Evolutionary conservation across 179 eudicot genomes (phyloP).

Genomic region (Silene vulgaris): DNA sequence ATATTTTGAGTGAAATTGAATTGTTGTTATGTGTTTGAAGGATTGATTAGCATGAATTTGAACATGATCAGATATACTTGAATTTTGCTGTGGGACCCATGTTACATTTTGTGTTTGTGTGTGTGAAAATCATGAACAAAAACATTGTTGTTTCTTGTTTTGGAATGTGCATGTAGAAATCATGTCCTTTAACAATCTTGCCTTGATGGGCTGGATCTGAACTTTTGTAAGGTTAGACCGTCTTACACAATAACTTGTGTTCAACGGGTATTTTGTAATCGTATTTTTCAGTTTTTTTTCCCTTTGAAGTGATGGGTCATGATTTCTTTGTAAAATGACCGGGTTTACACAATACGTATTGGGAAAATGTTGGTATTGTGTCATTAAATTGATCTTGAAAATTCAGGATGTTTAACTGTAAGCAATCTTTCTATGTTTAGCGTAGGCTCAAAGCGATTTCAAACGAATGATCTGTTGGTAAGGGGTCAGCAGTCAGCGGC

Average conservation of each 20-base stretch:
- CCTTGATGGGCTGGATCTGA: too few species aligned
- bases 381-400: neutral
- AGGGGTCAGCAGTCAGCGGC: conserved; percentile 13
- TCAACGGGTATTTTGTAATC: neutral
- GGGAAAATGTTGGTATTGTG: too few species aligned
- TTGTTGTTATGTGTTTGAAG: too few species aligned
- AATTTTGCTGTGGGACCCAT: neutral
- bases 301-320: too few species aligned
- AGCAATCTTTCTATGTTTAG: neutral
- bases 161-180: neutral
- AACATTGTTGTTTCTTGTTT: neutral
- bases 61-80: neutral
- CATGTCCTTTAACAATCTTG: neutral
- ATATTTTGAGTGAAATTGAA: neutral
- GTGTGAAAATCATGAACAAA: neutral
- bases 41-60: neutral
- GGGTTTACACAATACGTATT: too few species aligned
- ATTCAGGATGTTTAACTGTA: neutral
- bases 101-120: too few species aligned
- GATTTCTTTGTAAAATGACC: too few species aligned
- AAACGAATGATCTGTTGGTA: neutral
- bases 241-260: neutral
- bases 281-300: neutral
- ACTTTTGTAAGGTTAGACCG: neutral
- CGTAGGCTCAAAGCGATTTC: too few species aligned